Base-by-base conservation (phyloP, 2,329 filamentous ascomycete genomes). In the Aspergillus sp. region DNA sequence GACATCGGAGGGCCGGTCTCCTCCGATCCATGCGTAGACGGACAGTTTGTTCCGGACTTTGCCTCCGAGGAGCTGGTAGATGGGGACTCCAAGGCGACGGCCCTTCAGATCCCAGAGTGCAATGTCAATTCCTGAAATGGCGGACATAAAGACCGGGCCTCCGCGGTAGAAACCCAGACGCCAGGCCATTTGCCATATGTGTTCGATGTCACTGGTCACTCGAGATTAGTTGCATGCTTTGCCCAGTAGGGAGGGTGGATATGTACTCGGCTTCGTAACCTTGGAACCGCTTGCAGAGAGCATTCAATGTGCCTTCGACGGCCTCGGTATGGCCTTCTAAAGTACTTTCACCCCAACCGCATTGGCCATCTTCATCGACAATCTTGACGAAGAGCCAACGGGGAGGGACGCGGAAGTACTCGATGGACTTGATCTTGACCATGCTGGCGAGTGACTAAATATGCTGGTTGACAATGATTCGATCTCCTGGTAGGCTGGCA, bases 321-420 rank as follows among this genome's bases (percentile, higher is more conserved):
- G 89, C 88, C 59, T 90, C 83, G 0, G 86, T 87, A 68, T 92
- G 90, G 0, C 89, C 90, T 74, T 92, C 89, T 0, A 92, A 76
- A 0, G 88, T 89, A 0, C 87, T 88, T 71, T 92, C 90, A 17
- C 90, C 90, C 90, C 90, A 92, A 6, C 90, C 90, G 54, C 82
- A 78, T 36, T 84, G 80, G 3, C 85, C 88, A 1, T 82, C 81
- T 36, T 87, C 84, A 69, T 92, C 89, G 1, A 84, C 87, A 63
- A 92, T 84, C 73, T 92, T 92, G 65, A 92, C 89, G 65, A 92
- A 91, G 1, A 92, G 80, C 89, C 89, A 92, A 42, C 90, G 81
- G 13, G 90, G 90, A 49, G 88, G 87, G 8, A 92, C 86, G 17
- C 89, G 84, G 71, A 91, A 92, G 70, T 91, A 90, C 67, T 91